These are phyloP conservation scores for Cytospora piceicola DNA, from an alignment of 2,329 filamentous ascomycete species.

Conservation along the genomic window DNA sequence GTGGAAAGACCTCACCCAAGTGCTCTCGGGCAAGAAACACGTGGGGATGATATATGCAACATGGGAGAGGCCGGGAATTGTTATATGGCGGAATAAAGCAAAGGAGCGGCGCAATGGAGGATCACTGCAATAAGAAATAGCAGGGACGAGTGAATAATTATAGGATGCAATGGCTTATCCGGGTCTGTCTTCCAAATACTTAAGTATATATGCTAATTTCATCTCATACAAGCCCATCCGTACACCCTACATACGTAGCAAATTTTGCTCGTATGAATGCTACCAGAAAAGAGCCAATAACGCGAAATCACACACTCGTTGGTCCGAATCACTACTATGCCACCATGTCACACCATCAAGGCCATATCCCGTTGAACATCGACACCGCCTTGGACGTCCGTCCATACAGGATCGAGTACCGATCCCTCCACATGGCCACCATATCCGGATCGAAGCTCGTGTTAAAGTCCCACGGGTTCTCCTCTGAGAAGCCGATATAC, in stretches of 20 bases:
- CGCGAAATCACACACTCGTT: not conserved
- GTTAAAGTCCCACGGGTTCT: slow-evolving; percentile 10
- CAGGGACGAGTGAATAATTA: not conserved
- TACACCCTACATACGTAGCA: not conserved
- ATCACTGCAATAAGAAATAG: not conserved
- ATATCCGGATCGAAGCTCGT: slow-evolving; percentile 25
- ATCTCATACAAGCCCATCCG: not conserved
- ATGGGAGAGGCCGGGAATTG: not conserved
- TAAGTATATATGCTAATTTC: not conserved
- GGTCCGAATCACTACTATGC: not conserved
- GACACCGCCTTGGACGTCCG: slow-evolving; percentile 26
- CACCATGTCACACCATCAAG: slow-evolving; percentile 23
- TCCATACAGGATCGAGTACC: slow-evolving; percentile 41
- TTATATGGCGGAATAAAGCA: not conserved
- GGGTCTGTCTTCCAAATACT: not conserved
- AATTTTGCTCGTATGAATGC: not conserved
- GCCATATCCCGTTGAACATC: slow-evolving; percentile 28
- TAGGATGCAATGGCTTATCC: not conserved
- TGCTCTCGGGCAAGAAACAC: not conserved
- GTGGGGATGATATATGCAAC: not conserved
- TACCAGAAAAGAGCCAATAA: not conserved
- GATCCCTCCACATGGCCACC: slow-evolving; percentile 40
- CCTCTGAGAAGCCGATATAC: slow-evolving; percentile 6
- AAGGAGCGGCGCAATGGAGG: not conserved
- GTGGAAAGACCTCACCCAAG: not conserved